phyloP scores from a whole-genome alignment of 176 grass and related monocot genomes.

The Eleusine indica region DNA sequence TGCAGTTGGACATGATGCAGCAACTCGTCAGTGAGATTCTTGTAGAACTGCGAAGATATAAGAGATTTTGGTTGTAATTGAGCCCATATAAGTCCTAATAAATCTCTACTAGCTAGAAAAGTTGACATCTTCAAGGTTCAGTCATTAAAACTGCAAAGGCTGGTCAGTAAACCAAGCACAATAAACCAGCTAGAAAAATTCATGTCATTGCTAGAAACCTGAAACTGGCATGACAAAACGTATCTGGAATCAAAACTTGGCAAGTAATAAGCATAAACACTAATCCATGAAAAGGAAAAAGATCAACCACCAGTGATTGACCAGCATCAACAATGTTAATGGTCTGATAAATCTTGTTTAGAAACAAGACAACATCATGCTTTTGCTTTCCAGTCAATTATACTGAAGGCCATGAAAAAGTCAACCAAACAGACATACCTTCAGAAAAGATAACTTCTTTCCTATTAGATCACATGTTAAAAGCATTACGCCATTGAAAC shows the following conservation, averaged over 20 bases:
- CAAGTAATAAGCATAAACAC: neutral
- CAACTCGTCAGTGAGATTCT: neutral
- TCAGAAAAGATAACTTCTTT: constrained; percentile 67
- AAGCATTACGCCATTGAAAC: constrained; percentile 76
- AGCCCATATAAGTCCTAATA: neutral
- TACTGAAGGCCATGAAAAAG: neutral
- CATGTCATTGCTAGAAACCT: neutral
- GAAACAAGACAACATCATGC: neutral
- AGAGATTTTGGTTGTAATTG: neutral
- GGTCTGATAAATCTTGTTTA: constrained; percentile 22
- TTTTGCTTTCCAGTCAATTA: neutral
- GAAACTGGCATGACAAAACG: neutral
- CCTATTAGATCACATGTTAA: constrained; percentile 63
- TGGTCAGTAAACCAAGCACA: constrained; percentile 14
- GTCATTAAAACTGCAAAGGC: neutral
- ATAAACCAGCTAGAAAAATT: constrained; percentile 1
- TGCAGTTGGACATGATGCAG: constrained; percentile 16
- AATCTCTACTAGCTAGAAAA: neutral
- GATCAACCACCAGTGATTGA: neutral
- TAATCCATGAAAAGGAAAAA: neutral
- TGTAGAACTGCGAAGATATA: constrained; percentile 10
- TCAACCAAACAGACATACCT: constrained; percentile 50
- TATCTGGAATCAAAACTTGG: constrained; percentile 1
- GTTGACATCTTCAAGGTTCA: neutral
- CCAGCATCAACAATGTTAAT: neutral